A percentile compares a stretch with the other conserved stretches of the same genome.
phyloP scores from a whole-genome alignment of 1,284 basidiomycete species.

The Volvariella volvacea region DNA sequence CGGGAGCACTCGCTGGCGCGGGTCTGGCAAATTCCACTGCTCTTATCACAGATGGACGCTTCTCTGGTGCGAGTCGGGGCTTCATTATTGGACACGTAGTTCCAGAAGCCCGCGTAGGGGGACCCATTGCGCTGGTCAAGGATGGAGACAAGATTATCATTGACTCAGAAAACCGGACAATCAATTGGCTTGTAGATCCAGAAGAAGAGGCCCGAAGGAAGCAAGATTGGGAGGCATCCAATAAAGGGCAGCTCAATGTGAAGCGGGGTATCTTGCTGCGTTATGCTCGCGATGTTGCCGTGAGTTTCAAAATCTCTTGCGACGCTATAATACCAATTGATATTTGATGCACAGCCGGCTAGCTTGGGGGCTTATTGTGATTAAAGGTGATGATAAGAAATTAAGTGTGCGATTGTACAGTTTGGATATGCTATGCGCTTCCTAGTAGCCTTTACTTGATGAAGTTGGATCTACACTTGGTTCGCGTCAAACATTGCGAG shows the following conservation, averaged over 20 bases:
- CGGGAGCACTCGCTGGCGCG: constrained; percentile 89
- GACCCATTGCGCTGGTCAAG: constrained; percentile 90
- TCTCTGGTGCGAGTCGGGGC: constrained; percentile 69
- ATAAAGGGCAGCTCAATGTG: constrained; percentile 61
- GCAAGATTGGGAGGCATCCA: constrained; percentile 65
- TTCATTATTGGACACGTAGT: constrained; percentile 79
- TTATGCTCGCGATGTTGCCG: constrained; percentile 77
- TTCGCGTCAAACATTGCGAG: too few species aligned
- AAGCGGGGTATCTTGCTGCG: constrained; percentile 65
- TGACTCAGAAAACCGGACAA: constrained; percentile 72
- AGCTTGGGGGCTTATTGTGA: constrained; percentile 76
- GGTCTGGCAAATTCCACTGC: constrained; percentile 89
- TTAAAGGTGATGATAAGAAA: constrained; percentile 22
- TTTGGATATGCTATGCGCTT: neutral
- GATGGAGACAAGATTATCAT: constrained; percentile 88
- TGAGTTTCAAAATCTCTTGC: constrained; percentile 32
- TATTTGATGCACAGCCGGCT: constrained; percentile 45
- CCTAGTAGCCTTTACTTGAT: neutral
- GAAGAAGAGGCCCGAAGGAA: constrained; percentile 70
- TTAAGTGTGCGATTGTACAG: neutral
- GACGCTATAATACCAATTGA: constrained; percentile 8
- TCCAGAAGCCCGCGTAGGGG: constrained; percentile 89
- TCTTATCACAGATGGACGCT: constrained; percentile 93
- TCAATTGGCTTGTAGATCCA: constrained; percentile 79
- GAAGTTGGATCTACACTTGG: too few species aligned